These are phyloP conservation scores for Lagerstroemia speciosa DNA, from an alignment of 345 rosid genomes.

Conservation along the genomic window DNA sequence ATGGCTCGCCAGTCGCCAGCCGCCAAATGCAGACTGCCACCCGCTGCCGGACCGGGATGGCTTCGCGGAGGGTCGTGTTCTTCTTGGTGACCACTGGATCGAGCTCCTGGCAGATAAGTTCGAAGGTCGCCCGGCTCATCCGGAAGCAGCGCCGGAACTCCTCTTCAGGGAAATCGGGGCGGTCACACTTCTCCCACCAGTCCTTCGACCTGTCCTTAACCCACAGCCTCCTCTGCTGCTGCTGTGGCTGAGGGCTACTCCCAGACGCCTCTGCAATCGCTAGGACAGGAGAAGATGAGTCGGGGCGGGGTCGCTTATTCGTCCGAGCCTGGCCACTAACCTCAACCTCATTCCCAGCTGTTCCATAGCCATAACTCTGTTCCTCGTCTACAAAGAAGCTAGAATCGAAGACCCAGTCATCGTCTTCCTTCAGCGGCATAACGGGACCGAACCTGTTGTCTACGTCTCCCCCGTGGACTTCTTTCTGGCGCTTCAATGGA, in stretches of 20 bases:
- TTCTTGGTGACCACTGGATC: constrained; percentile 36
- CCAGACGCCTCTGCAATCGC: not conserved
- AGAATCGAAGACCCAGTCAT: constrained; percentile 9
- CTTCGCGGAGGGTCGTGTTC: constrained; percentile 49
- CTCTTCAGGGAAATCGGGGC: constrained; percentile 39
- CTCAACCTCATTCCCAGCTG: not conserved
- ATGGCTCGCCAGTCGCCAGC: constrained; percentile 49
- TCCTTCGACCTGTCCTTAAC: constrained; percentile 52
- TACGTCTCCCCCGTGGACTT: constrained; percentile 17
- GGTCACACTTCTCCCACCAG: constrained; percentile 44
- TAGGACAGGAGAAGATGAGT: not conserved
- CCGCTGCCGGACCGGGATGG: constrained; percentile 49
- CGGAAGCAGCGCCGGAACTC: constrained; percentile 35
- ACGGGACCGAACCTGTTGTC: not conserved
- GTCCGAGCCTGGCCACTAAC: not conserved
- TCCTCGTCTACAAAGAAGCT: constrained; percentile 17
- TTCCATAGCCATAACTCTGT: not conserved
- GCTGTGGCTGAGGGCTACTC: constrained; percentile 4
- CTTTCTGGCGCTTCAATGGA: constrained; percentile 34
- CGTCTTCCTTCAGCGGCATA: not conserved
- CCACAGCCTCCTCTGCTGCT: constrained; percentile 42
- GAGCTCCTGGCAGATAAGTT: constrained; percentile 34
- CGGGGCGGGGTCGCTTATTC: not conserved
- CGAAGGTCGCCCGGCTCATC: constrained; percentile 44
- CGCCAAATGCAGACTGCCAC: constrained; percentile 54